phyloP scores from a whole-genome alignment of 352 stramenopile genomes.

The Saprolegnia diclina region DNA sequence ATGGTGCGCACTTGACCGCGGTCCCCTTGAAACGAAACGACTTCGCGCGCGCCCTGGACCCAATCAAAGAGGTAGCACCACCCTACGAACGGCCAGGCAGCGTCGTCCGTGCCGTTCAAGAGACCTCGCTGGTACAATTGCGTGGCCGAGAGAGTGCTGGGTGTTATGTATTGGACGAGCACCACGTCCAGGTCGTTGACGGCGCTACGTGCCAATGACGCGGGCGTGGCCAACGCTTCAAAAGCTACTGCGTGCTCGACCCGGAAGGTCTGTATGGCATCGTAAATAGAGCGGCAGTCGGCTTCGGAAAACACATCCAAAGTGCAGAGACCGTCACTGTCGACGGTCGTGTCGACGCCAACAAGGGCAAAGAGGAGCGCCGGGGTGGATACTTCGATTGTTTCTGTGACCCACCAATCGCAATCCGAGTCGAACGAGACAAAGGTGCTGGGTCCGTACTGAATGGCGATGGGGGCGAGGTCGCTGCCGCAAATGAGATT shows the following conservation, averaged over 20 bases:
- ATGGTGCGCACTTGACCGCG: background rate
- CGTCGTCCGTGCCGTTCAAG: background rate
- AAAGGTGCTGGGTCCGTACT: background rate
- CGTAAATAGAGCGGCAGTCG: background rate
- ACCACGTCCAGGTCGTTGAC: background rate
- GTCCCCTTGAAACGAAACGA: background rate
- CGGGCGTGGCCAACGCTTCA: too few relatives aligned
- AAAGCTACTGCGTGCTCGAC: background rate
- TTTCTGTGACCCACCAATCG: background rate
- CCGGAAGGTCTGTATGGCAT: background rate
- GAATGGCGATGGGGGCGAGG: background rate
- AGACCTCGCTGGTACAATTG: background rate
- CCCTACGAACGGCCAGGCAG: conserved; percentile 6
- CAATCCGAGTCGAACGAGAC: background rate
- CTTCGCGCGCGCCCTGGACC: conserved; percentile 13
- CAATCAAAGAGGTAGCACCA: conserved; percentile 19
- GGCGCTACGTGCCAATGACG: too few relatives aligned
- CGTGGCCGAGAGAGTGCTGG: background rate
- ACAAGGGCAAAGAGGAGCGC: conserved; percentile 13
- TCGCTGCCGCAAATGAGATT: conserved; percentile 8
- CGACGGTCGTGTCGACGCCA: background rate
- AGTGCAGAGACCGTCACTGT: background rate
- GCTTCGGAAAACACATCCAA: background rate
- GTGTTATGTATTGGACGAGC: conserved; percentile 4
- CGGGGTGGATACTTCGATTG: background rate